Evolutionary conservation across 495 filamentous ascomycete species (phyloP).

Genomic region (Penicillium silybi): DNA sequence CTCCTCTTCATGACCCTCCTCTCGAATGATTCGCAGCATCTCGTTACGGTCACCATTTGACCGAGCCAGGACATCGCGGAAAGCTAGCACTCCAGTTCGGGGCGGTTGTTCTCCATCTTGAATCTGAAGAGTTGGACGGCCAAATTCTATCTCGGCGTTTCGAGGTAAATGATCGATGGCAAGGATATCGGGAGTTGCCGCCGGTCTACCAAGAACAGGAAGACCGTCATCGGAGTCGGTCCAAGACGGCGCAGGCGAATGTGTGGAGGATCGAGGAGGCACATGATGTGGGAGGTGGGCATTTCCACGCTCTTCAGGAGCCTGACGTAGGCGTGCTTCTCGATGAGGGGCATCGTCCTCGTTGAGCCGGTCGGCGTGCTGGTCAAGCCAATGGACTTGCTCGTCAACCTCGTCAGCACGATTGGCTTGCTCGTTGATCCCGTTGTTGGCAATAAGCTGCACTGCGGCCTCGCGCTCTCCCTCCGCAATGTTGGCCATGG

Average conservation of each 20-base stretch:
- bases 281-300: constrained; percentile 14
- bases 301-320: constrained; percentile 7
- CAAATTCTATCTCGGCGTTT: background rate
- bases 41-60: constrained; percentile 56
- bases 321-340: constrained; percentile 1
- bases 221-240: constrained; percentile 21
- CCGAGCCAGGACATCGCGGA: constrained; percentile 48
- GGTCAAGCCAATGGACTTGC: too few relatives aligned
- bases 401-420: constrained; percentile 27
- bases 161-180: background rate
- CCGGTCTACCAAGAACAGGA: constrained; percentile 5
- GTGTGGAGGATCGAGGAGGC: constrained; percentile 4
- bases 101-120: background rate
- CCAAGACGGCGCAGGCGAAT: constrained; percentile 23
- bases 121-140: background rate
- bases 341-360: constrained; percentile 13
- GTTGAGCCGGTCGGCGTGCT: constrained; percentile 25
- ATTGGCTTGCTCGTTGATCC: constrained; percentile 19
- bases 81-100: constrained; percentile 37
- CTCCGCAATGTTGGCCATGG: constrained; percentile 59
- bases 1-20: constrained; percentile 54
- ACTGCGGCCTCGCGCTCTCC: constrained; percentile 45
- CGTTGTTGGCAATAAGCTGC: constrained; percentile 39
- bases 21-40: constrained; percentile 57
- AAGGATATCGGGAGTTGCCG: background rate